Evolutionary conservation across 306 rosid species (phyloP).

Genomic region (Sesbania bispinosa): DNA sequence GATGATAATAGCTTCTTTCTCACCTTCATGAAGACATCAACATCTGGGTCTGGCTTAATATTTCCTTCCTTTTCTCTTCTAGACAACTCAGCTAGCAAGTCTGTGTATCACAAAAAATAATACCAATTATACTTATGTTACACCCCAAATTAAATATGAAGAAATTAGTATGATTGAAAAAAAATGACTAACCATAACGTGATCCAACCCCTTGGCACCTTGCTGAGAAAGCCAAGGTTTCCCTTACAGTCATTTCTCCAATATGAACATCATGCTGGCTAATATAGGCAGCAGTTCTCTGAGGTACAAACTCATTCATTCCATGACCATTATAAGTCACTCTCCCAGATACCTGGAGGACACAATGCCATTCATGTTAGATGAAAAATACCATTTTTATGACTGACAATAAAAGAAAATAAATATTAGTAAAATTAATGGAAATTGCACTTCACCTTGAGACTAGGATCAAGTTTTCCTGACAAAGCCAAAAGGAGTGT

Average conservation of each 20-base stretch:
- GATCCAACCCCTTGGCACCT: conserved; percentile 47
- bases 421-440: background rate
- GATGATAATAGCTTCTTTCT: background rate
- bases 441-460: conserved; percentile 40
- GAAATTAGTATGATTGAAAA: background rate
- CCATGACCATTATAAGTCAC: conserved; percentile 35
- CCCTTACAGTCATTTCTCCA: conserved; percentile 44
- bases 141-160: background rate
- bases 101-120: conserved; percentile 12
- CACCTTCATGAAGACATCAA: conserved; percentile 83
- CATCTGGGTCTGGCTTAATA: conserved; percentile 68
- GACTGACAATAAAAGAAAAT: background rate
- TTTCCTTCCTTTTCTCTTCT: conserved; percentile 69
- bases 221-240: conserved; percentile 37
- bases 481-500: conserved; percentile 69
- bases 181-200: conserved; percentile 16
- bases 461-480: conserved; percentile 63
- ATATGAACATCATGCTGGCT: conserved; percentile 36
- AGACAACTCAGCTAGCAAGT: conserved; percentile 58
- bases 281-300: conserved; percentile 37
- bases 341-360: conserved; percentile 13
- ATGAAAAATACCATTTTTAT: background rate
- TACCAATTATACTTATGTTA: background rate
- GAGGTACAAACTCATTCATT: conserved; percentile 35
- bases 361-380: background rate